Conservation (phyloP, 768 basidiomycete species). For the Artomyces pyxidatus region DNA sequence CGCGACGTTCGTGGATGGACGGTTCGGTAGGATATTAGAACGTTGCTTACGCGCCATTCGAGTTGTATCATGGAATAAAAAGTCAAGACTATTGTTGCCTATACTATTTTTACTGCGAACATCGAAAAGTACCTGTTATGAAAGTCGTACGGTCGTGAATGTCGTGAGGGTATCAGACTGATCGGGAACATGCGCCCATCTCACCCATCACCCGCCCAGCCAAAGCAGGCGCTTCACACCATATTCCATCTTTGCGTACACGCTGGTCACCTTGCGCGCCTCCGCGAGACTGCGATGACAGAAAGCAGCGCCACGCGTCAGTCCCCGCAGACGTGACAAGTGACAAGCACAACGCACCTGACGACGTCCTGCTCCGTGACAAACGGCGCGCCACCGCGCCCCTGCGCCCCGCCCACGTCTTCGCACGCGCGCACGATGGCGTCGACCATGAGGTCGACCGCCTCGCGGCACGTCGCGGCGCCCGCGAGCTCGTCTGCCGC, state of each 20-base stretch:
- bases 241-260: constrained; percentile 91
- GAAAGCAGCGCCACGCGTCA: background rate
- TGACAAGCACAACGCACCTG: constrained; percentile 40
- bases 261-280: constrained; percentile 75
- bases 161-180: too few relatives aligned
- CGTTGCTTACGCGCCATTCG: too few relatives aligned
- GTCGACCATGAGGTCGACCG: constrained; percentile 67
- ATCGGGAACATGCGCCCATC: too few relatives aligned
- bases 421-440: constrained; percentile 60
- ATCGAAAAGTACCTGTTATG: too few relatives aligned
- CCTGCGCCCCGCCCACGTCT: constrained; percentile 42
- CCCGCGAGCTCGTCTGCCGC: constrained; percentile 51
- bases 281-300: constrained; percentile 53
- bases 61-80: too few relatives aligned
- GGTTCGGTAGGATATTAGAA: too few relatives aligned
- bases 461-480: constrained; percentile 68
- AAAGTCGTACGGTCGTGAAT: too few relatives aligned
- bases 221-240: constrained; percentile 85
- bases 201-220: constrained; percentile 55
- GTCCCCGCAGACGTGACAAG: background rate
- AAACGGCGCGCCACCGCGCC: constrained; percentile 30
- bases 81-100: too few relatives aligned
- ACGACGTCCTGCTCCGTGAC: constrained; percentile 69
- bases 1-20: too few relatives aligned
- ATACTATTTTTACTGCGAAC: too few relatives aligned